Evolutionary conservation across 2,329 filamentous ascomycete genomes (phyloP).

Genomic region (Fusarium camptoceras): DNA sequence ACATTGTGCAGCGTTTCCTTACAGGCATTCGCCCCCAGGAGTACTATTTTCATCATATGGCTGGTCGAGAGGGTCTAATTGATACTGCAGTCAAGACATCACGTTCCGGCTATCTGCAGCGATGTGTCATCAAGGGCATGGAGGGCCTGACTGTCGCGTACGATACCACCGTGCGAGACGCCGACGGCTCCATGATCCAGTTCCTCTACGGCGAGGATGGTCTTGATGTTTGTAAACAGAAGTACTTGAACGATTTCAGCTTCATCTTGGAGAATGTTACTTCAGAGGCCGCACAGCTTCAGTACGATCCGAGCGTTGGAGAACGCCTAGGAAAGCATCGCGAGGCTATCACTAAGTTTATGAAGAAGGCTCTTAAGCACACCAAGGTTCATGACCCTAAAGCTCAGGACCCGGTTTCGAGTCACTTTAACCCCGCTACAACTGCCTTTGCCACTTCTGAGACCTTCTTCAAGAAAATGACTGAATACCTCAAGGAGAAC

Average conservation of each 20-base stretch:
- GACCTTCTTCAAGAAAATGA: slow-evolving; percentile 79
- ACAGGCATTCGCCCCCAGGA: slow-evolving; percentile 97
- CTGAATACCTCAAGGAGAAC: slow-evolving; percentile 83
- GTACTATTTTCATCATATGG: slow-evolving; percentile 99
- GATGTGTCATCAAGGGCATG: slow-evolving; percentile 98
- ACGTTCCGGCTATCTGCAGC: slow-evolving; percentile 93
- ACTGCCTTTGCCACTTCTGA: slow-evolving; percentile 91
- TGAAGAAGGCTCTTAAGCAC: slow-evolving; percentile 84
- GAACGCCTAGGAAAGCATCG: slow-evolving; percentile 63
- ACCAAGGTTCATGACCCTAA: slow-evolving; percentile 67
- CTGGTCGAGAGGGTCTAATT: slow-evolving; percentile 96
- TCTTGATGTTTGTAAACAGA: slow-evolving; percentile 92
- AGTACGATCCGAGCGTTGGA: slow-evolving; percentile 67
- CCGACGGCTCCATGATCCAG: slow-evolving; percentile 92
- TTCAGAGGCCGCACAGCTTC: slow-evolving; percentile 82
- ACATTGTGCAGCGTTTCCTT: slow-evolving; percentile 95
- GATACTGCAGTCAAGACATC: slow-evolving; percentile 99
- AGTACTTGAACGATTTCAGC: slow-evolving; percentile 88
- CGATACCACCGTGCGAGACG: slow-evolving; percentile 92
- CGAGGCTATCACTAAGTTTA: slow-evolving; percentile 76
- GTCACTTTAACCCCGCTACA: slow-evolving; percentile 79
- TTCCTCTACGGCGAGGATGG: slow-evolving; percentile 98
- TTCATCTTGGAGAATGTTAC: slow-evolving; percentile 89
- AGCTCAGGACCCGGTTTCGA: slow-evolving; percentile 79
- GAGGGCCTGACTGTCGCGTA: slow-evolving; percentile 93